phyloP scores from a whole-genome alignment of 2,329 filamentous ascomycete genomes.

The Xylaria sp. region DNA sequence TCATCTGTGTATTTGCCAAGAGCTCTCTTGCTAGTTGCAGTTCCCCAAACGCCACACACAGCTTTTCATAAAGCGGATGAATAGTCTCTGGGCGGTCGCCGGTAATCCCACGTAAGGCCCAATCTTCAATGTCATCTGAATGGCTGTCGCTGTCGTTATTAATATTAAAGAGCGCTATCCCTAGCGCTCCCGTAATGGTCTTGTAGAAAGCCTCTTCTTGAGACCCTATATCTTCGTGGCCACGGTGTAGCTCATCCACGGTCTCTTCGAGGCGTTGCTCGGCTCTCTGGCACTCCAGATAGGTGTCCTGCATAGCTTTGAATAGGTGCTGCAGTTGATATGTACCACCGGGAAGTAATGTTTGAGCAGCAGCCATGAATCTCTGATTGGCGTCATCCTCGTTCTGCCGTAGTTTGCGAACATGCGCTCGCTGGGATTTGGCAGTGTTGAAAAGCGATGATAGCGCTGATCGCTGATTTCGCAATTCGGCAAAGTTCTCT shows the following conservation, averaged over 20 bases:
- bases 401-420: slow-evolving; percentile 41
- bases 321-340: slow-evolving; percentile 42
- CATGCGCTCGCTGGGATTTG: slow-evolving; percentile 37
- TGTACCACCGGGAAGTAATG: slow-evolving; percentile 37
- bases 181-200: slow-evolving; percentile 36
- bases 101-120: slow-evolving; percentile 45
- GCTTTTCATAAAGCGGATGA: slow-evolving; percentile 59
- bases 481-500: slow-evolving; percentile 39
- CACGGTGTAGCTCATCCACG: slow-evolving; percentile 44
- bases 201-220: slow-evolving; percentile 45
- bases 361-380: slow-evolving; percentile 44
- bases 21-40: slow-evolving; percentile 60
- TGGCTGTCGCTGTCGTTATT: slow-evolving; percentile 33
- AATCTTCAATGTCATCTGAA: slow-evolving; percentile 38
- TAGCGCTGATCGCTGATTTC: slow-evolving; percentile 36
- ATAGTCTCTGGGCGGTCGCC: slow-evolving; percentile 52
- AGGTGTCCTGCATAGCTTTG: slow-evolving; percentile 40
- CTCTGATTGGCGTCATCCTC: slow-evolving; percentile 42
- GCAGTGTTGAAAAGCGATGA: slow-evolving; percentile 38
- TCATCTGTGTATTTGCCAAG: slow-evolving; percentile 56
- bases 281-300: slow-evolving; percentile 40
- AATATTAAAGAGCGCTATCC: slow-evolving; percentile 26
- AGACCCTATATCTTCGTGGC: slow-evolving; percentile 39
- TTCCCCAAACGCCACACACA: slow-evolving; percentile 57
- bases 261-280: slow-evolving; percentile 45